Percentiles rank a stretch among this genome's conserved stretches.
phyloP scores from a whole-genome alignment of 2,329 filamentous ascomycete genomes.

The Paecilomyces sp. region DNA sequence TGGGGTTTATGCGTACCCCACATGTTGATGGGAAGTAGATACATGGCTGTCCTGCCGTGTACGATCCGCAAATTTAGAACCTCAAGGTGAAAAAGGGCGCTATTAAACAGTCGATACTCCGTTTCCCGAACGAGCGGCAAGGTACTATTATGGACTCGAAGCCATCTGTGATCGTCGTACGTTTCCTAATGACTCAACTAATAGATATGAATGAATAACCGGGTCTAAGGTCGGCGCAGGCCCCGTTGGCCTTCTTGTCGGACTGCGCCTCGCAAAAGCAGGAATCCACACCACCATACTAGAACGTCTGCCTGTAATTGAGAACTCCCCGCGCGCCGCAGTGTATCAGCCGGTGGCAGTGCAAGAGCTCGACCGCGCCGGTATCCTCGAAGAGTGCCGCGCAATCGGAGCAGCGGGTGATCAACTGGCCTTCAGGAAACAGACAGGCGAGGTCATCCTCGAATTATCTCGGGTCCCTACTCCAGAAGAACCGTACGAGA shows the following conservation, averaged over 20 bases:
- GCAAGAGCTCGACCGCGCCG: conserved; percentile 29
- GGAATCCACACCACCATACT: conserved; percentile 26
- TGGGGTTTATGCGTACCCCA: neutral
- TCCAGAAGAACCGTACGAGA: conserved; percentile 15
- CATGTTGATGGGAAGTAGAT: neutral
- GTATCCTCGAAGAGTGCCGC: conserved; percentile 27
- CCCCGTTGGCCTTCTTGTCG: conserved; percentile 34
- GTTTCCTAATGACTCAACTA: neutral
- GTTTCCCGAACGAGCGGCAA: neutral
- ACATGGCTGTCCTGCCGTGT: neutral
- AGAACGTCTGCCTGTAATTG: conserved; percentile 17
- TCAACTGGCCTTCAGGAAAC: conserved; percentile 3
- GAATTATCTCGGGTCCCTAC: neutral
- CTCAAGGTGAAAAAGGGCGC: too few relatives aligned
- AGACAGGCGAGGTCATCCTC: neutral
- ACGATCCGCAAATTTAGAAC: neutral
- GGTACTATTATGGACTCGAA: neutral
- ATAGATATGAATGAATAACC: neutral
- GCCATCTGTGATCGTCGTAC: neutral
- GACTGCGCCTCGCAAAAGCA: conserved; percentile 29
- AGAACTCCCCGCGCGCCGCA: conserved; percentile 33
- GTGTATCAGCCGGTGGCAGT: conserved; percentile 36
- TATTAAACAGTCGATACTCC: neutral
- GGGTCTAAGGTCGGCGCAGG: conserved; percentile 27
- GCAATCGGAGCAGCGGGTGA: conserved; percentile 20